Evolutionary conservation across 2,329 filamentous ascomycete genomes (phyloP).

Genomic region (Laburnicola sp.): DNA sequence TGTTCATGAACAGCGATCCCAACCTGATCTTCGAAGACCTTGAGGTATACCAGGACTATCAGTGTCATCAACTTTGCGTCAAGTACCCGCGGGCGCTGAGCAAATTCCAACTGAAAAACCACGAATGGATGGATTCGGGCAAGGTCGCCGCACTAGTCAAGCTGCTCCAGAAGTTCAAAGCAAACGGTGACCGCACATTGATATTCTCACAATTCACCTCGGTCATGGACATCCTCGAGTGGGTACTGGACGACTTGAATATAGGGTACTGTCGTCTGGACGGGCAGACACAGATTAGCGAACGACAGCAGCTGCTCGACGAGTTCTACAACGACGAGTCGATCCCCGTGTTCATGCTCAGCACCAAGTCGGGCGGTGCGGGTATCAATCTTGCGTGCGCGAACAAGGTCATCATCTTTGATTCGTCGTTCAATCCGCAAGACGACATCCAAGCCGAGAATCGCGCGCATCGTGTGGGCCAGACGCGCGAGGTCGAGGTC

Average conservation of each 20-base stretch:
- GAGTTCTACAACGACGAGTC: conserved; percentile 74
- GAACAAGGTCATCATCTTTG: conserved; percentile 97
- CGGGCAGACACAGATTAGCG: conserved; percentile 77
- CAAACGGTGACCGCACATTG: conserved; percentile 81
- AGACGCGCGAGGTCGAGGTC: conserved; percentile 87
- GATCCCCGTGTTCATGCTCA: conserved; percentile 90
- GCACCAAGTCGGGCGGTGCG: conserved; percentile 92
- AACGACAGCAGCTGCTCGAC: conserved; percentile 86
- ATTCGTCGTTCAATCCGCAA: conserved; percentile 96
- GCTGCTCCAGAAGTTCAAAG: conserved; percentile 71
- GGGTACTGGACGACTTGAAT: conserved; percentile 72
- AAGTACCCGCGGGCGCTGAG: conserved; percentile 57
- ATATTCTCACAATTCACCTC: conserved; percentile 94
- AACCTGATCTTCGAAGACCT: conserved; percentile 60
- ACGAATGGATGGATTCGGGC: conserved; percentile 73
- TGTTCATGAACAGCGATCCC: conserved; percentile 54
- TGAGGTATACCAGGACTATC: conserved; percentile 61
- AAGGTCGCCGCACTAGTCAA: conserved; percentile 82
- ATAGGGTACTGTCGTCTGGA: conserved; percentile 85
- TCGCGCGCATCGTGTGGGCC: conserved; percentile 90
- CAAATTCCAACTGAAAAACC: conserved; percentile 60
- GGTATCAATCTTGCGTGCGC: conserved; percentile 94
- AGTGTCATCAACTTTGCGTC: conserved; percentile 61
- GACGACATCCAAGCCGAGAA: conserved; percentile 99
- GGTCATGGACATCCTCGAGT: conserved; percentile 85